Conservation (phyloP, 805 yeast species). For the Isabelozyma pseudorhagii region DNA sequence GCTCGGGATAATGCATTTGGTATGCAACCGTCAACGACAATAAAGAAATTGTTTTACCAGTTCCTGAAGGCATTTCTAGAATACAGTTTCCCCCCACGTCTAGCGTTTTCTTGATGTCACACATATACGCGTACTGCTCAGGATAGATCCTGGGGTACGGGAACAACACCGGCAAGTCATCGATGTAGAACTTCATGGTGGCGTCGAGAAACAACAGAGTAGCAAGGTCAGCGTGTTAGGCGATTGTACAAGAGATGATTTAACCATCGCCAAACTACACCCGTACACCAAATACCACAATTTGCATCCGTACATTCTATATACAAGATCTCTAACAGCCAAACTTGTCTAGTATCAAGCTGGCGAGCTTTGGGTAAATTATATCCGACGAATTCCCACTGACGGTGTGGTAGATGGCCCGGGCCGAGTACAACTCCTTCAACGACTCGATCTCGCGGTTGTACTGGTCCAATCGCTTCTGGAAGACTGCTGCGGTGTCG, state of each 20-base stretch:
- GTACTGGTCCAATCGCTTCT: constrained; percentile 62
- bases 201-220: not conserved
- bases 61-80: constrained; percentile 98
- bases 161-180: constrained; percentile 91
- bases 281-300: too few species aligned
- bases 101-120: constrained; percentile 86
- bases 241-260: not conserved
- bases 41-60: constrained; percentile 94
- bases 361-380: constrained; percentile 66
- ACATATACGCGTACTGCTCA: constrained; percentile 97
- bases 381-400: constrained; percentile 81
- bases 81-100: constrained; percentile 98
- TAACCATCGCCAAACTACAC: not conserved
- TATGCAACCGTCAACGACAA: constrained; percentile 91
- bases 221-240: not conserved
- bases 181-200: constrained; percentile 75
- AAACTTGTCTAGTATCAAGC: constrained; percentile 6
- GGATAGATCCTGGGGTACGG: constrained; percentile 98
- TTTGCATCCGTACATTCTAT: too few species aligned
- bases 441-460: constrained; percentile 59
- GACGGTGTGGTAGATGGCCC: constrained; percentile 48
- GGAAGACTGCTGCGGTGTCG: constrained; percentile 74
- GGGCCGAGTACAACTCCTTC: constrained; percentile 52
- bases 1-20: constrained; percentile 93
- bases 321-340: not conserved